phyloP scores from a whole-genome alignment of 2,329 filamentous ascomycete genomes.

The Microcera coccophila region DNA sequence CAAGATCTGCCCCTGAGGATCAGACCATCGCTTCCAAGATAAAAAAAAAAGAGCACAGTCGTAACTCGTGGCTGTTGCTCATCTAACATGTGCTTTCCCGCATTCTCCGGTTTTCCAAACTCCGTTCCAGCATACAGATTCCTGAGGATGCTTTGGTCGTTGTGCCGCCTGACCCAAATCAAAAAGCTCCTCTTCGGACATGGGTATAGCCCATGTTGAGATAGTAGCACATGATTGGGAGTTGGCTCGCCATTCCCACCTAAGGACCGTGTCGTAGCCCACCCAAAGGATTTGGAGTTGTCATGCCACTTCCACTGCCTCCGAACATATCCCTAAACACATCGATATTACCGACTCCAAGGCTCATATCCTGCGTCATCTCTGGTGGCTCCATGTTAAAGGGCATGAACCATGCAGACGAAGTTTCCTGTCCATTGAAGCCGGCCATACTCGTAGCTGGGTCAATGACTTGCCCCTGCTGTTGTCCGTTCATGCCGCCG shows the following conservation, averaged over 20 bases:
- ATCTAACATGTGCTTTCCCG: too few species aligned
- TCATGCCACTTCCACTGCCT: conserved; percentile 35
- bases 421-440: conserved; percentile 42
- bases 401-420: conserved; percentile 83
- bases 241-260: conserved; percentile 8
- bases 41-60: too few species aligned
- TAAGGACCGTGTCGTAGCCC: conserved; percentile 32
- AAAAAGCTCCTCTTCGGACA: too few species aligned
- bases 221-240: too few species aligned
- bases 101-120: too few species aligned
- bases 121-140: too few species aligned
- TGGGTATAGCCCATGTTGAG: too few species aligned
- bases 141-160: too few species aligned
- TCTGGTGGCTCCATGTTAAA: conserved; percentile 80
- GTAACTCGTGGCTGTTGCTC: too few species aligned
- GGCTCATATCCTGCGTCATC: conserved; percentile 45
- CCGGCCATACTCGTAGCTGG: conserved; percentile 18
- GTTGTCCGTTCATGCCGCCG: conserved; percentile 27
- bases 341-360: conserved; percentile 44
- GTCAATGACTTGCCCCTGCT: conserved; percentile 21
- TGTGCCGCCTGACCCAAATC: too few species aligned
- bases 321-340: conserved; percentile 49
- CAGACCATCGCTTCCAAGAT: too few species aligned
- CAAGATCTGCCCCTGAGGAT: too few species aligned
- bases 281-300: conserved; percentile 34